Conservation (phyloP, 371 early-diverging fungal genomes). For the Mucor plumbeus region DNA sequence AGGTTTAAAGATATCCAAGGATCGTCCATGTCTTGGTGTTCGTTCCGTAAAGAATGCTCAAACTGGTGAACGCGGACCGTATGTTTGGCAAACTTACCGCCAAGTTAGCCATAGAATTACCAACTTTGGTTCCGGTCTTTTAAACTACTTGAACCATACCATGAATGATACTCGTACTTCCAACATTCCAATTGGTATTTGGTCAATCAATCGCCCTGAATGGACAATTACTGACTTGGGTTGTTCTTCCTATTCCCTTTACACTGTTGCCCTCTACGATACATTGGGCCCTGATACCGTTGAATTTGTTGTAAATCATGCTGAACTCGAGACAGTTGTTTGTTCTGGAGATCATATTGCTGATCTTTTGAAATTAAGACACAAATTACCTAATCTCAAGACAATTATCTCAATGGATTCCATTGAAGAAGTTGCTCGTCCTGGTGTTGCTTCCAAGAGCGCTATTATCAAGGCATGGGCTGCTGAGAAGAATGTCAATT, state of each 20-base stretch:
- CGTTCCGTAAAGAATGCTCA: constrained; percentile 53
- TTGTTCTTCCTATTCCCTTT: constrained; percentile 56
- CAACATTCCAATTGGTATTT: constrained; percentile 65
- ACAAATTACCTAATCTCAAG: constrained; percentile 68
- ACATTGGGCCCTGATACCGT: constrained; percentile 90
- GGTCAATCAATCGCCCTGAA: constrained; percentile 88
- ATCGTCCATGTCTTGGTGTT: constrained; percentile 59
- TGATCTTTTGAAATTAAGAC: constrained; percentile 56
- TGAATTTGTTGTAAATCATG: constrained; percentile 69
- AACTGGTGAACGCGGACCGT: constrained; percentile 67
- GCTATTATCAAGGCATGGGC: constrained; percentile 60
- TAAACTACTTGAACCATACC: constrained; percentile 52
- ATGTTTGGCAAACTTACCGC: constrained; percentile 81
- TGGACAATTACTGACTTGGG: constrained; percentile 89
- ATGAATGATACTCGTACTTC: constrained; percentile 37
- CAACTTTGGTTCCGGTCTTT: constrained; percentile 72
- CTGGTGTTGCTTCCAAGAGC: constrained; percentile 45
- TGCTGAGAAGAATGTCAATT: constrained; percentile 52
- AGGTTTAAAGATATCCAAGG: constrained; percentile 45
- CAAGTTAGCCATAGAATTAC: constrained; percentile 70
- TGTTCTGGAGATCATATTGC: constrained; percentile 75
- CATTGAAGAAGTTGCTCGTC: constrained; percentile 46
- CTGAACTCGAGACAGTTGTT: constrained; percentile 77
- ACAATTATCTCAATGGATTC: constrained; percentile 81
- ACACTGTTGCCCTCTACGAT: constrained; percentile 94